Percentiles rank a stretch among this genome's conserved stretches.
phyloP scores from a whole-genome alignment of 2,329 filamentous ascomycete genomes.

The Basipetospora sp. region DNA sequence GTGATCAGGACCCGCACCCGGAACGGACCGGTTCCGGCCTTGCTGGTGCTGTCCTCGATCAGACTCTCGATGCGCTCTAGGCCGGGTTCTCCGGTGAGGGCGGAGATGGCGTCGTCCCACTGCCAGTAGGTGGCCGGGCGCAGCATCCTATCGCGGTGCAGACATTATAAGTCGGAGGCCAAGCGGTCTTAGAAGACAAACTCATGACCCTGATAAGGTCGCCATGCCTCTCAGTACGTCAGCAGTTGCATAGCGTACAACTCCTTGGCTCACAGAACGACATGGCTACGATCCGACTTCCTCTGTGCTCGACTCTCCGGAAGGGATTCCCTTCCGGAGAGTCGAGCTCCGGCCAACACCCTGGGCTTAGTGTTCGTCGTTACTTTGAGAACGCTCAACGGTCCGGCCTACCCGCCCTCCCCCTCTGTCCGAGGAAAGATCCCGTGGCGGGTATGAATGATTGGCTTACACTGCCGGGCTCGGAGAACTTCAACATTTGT shows the following conservation, averaged over 20 bases:
- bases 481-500: constrained; percentile 65
- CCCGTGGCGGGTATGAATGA: constrained; percentile 52
- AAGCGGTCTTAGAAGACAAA: no score
- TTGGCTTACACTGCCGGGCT: constrained; percentile 64
- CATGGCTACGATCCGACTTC: no score
- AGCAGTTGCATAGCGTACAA: no score
- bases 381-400: constrained; percentile 38
- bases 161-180: constrained; percentile 64
- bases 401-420: constrained; percentile 33
- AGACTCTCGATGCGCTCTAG: constrained; percentile 27
- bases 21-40: constrained; percentile 7
- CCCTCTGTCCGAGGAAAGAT: constrained; percentile 51
- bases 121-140: constrained; percentile 42
- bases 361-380: constrained; percentile 25
- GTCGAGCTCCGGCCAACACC: no score
- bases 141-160: constrained; percentile 67
- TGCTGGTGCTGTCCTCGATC: constrained; percentile 16
- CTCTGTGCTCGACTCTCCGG: no score
- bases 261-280: no score
- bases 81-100: constrained; percentile 31
- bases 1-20: constrained; percentile 40
- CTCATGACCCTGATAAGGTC: no score
- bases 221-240: no score
- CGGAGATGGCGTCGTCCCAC: constrained; percentile 32
- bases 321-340: constrained; percentile 12